Evolutionary conservation across 257 asterid genomes (phyloP).

Genomic region (Ilex asprella): DNA sequence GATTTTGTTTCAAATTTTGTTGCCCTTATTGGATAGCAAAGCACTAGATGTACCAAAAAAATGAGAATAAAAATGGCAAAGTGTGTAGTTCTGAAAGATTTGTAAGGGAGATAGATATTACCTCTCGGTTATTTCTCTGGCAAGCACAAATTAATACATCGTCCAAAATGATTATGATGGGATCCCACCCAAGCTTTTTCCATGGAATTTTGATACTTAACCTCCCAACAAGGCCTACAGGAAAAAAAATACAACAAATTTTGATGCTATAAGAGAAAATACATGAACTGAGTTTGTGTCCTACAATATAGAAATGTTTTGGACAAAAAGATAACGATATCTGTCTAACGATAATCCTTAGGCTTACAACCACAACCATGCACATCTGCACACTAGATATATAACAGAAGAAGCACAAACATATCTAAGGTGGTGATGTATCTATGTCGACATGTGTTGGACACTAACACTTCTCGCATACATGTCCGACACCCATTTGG

Average conservation of each 20-base stretch:
- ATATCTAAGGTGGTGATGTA: background rate
- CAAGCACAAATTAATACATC: constrained; percentile 68
- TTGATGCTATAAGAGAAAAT: background rate
- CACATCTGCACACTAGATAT: background rate
- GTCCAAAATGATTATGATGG: constrained; percentile 76
- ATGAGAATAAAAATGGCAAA: background rate
- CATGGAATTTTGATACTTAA: constrained; percentile 92
- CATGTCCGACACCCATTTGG: too few species aligned
- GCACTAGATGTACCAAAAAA: constrained; percentile 17
- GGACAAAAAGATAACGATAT: too few species aligned
- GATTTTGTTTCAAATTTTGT: too few species aligned
- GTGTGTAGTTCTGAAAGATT: background rate
- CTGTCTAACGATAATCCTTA: too few species aligned
- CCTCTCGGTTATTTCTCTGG: constrained; percentile 84
- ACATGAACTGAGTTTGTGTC: background rate
- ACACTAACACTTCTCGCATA: too few species aligned
- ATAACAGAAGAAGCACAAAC: background rate
- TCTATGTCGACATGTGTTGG: background rate
- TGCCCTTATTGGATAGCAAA: background rate
- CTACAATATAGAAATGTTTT: too few species aligned
- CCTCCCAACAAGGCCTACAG: constrained; percentile 78
- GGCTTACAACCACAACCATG: too few species aligned
- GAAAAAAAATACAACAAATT: constrained; percentile 16
- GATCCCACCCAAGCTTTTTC: constrained; percentile 99
- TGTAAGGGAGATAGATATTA: constrained; percentile 12